Evolutionary conservation across 352 stramenopile genomes (phyloP).

Genomic region (Globisporangium nunn): DNA sequence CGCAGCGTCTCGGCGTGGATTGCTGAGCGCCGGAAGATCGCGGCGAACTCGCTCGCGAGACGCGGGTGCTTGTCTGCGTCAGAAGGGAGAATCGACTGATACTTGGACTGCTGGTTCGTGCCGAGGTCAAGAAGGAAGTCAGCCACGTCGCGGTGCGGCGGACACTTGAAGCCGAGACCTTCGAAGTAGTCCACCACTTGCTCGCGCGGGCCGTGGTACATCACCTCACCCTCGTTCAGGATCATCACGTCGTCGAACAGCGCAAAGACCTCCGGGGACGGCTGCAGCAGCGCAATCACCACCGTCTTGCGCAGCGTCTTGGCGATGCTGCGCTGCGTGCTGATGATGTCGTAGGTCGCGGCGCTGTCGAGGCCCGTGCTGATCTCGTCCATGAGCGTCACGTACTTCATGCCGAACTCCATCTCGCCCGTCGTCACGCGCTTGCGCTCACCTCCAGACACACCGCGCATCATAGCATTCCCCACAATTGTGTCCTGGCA

Average conservation of each 20-base stretch:
- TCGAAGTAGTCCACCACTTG: conserved; percentile 23
- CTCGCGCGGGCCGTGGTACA: conserved; percentile 47
- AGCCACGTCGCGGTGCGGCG: conserved; percentile 31
- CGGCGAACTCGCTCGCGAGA: too few relatives aligned
- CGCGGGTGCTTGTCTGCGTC: conserved; percentile 4
- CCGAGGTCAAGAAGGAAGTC: conserved; percentile 50
- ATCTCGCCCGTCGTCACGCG: conserved; percentile 80
- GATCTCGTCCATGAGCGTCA: conserved; percentile 85
- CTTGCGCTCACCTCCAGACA: conserved; percentile 54
- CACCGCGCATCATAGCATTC: conserved; percentile 30
- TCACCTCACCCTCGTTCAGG: conserved; percentile 48
- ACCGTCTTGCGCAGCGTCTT: conserved; percentile 36
- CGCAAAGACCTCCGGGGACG: conserved; percentile 41
- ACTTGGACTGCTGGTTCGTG: conserved; percentile 32
- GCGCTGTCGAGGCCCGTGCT: conserved; percentile 86
- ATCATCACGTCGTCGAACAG: conserved; percentile 56
- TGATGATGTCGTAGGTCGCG: conserved; percentile 87
- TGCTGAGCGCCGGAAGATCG: too few relatives aligned
- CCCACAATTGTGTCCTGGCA: conserved; percentile 11
- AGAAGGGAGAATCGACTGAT: conserved; percentile 4
- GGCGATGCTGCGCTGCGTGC: conserved; percentile 33
- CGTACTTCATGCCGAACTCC: conserved; percentile 51
- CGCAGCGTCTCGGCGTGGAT: too few relatives aligned
- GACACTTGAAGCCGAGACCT: conserved; percentile 42
- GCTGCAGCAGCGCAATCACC: conserved; percentile 48